phyloP scores from a whole-genome alignment of 805 yeast species.

The Metschnikowia proteae region DNA sequence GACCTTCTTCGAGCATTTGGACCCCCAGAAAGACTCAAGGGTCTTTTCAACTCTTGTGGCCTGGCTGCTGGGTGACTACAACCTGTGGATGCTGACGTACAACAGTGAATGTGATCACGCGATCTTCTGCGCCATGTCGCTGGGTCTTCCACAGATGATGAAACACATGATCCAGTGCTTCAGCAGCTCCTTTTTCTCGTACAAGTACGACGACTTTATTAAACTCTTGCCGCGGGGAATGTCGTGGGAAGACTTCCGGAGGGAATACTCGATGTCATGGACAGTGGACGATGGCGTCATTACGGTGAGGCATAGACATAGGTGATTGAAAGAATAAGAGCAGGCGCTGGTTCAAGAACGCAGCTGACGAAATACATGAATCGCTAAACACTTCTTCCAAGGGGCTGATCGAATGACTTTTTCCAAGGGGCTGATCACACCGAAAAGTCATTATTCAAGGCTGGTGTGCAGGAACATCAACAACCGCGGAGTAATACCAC shows the following conservation, averaged over 20 bases:
- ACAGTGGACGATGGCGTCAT: constrained; percentile 23
- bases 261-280: constrained; percentile 30
- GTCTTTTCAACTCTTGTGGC: constrained; percentile 20
- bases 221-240: constrained; percentile 26
- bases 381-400: not conserved
- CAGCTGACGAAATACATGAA: not conserved
- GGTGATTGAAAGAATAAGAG: not conserved
- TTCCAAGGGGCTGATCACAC: not conserved
- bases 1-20: constrained; percentile 26
- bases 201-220: constrained; percentile 25
- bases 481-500: not conserved
- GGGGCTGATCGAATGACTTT: no score
- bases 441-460: not conserved
- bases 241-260: constrained; percentile 19
- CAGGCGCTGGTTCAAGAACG: not conserved
- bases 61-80: constrained; percentile 31
- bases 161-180: constrained; percentile 28
- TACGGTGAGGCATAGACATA: constrained; percentile 18
- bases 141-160: constrained; percentile 36
- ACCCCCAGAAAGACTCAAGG: constrained; percentile 12
- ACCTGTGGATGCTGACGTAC: constrained; percentile 28
- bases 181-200: constrained; percentile 37
- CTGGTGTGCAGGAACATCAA: constrained; percentile 2
- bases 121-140: constrained; percentile 37
- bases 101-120: constrained; percentile 31